Evolutionary conservation across 768 basidiomycete genomes (phyloP).

Genomic region (Kondoa subrosea): DNA sequence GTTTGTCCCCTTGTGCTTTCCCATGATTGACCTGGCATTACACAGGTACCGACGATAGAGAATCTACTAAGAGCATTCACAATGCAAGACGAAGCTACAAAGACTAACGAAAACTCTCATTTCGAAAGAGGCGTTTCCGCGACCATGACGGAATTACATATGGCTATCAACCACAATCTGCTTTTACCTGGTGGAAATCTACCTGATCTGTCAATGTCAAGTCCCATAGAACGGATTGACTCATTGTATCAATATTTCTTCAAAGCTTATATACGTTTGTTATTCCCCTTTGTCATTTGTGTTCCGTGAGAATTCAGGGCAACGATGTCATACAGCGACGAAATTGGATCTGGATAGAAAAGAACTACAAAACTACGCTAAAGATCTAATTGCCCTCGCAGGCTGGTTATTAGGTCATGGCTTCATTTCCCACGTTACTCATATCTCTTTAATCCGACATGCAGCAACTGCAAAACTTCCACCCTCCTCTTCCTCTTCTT

Average conservation of each 20-base stretch:
- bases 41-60: slow-evolving; percentile 11
- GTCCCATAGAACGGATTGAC: background rate
- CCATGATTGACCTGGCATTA: background rate
- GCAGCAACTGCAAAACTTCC: background rate
- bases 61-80: slow-evolving; percentile 13
- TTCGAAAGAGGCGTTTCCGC: background rate
- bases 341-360: background rate
- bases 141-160: slow-evolving; percentile 1
- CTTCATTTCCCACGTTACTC: background rate
- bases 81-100: slow-evolving; percentile 11
- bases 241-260: slow-evolving; percentile 4
- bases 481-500: background rate
- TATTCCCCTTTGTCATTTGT: background rate
- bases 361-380: background rate
- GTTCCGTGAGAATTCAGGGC: background rate
- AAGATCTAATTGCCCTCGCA: background rate
- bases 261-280: background rate
- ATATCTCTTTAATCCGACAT: background rate
- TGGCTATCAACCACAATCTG: background rate
- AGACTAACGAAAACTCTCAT: background rate
- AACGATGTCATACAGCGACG: background rate
- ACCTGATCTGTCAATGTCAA: background rate
- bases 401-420: slow-evolving; percentile 1
- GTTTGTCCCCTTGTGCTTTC: background rate
- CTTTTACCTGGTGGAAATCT: background rate